phyloP scores from a whole-genome alignment of 192 early-diverging fungal genomes.

The Dimargaris verticillata region DNA sequence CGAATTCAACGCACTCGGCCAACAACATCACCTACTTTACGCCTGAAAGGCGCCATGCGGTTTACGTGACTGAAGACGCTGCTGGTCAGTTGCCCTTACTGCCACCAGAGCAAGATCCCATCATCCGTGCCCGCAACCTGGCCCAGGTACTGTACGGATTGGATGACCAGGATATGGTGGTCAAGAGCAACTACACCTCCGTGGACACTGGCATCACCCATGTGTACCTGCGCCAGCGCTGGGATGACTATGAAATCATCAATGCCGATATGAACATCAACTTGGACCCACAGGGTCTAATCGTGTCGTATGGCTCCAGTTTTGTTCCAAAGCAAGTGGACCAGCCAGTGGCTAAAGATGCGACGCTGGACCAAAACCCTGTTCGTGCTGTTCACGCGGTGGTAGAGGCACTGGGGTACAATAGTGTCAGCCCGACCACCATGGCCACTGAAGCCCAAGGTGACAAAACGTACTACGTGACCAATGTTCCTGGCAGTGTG shows the following conservation, averaged over 20 bases:
- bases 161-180: conserved; percentile 4
- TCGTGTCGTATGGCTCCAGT: neutral
- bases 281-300: conserved; percentile 13
- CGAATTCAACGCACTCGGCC: no score
- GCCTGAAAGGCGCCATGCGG: no score
- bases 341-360: no score
- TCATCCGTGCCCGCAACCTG: no score
- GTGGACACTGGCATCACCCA: conserved; percentile 65
- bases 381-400: no score
- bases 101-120: no score
- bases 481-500: conserved; percentile 35
- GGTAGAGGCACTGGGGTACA: neutral
- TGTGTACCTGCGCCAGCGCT: conserved; percentile 60
- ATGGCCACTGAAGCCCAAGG: neutral
- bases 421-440: neutral
- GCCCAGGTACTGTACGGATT: neutral
- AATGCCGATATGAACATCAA: conserved; percentile 65
- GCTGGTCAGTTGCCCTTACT: no score
- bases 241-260: conserved; percentile 49
- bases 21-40: no score
- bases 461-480: conserved; percentile 20
- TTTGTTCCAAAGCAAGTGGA: conserved; percentile 14
- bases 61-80: no score
- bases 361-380: neutral
- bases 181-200: conserved; percentile 53